Percentiles rank a stretch among this genome's conserved stretches.
Conservation (phyloP, 371 early-diverging fungal genomes). For the Circinella minor region DNA sequence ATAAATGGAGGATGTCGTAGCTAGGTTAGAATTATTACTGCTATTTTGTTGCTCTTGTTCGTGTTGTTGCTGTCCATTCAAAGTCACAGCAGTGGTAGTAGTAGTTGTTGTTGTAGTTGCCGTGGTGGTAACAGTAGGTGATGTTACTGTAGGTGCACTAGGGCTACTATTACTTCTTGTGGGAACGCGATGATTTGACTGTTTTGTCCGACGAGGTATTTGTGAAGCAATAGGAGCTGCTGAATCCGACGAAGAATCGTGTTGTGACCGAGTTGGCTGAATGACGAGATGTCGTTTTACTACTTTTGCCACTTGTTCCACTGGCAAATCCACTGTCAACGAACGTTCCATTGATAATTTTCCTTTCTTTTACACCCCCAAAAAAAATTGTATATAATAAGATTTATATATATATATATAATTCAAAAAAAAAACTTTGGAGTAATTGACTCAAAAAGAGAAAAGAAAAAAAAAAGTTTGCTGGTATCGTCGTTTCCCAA, state of each 20-base stretch:
- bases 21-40: background rate
- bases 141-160: background rate
- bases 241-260: background rate
- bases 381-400: background rate
- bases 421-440: too few relatives aligned
- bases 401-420: background rate
- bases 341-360: slow-evolving; percentile 42
- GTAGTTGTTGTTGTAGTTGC: slow-evolving; percentile 2
- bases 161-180: slow-evolving; percentile 2
- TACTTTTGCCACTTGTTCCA: slow-evolving; percentile 73
- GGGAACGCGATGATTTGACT: background rate
- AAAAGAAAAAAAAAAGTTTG: too few relatives aligned
- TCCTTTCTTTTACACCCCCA: background rate
- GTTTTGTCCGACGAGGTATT: slow-evolving; percentile 8
- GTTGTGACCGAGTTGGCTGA: slow-evolving; percentile 36
- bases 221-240: slow-evolving; percentile 9
- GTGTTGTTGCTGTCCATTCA: background rate
- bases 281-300: slow-evolving; percentile 73
- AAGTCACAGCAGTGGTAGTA: background rate
- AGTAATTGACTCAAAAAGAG: too few relatives aligned
- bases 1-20: slow-evolving; percentile 27
- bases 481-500: too few relatives aligned
- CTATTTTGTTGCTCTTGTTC: background rate
- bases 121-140: slow-evolving; percentile 29
- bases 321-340: slow-evolving; percentile 62